Percentiles rank a stretch among this genome's conserved stretches.
These are phyloP conservation scores for Fonsecaea pedrosoi DNA, from an alignment of 2,329 filamentous ascomycete species.

Conservation along the genomic window DNA sequence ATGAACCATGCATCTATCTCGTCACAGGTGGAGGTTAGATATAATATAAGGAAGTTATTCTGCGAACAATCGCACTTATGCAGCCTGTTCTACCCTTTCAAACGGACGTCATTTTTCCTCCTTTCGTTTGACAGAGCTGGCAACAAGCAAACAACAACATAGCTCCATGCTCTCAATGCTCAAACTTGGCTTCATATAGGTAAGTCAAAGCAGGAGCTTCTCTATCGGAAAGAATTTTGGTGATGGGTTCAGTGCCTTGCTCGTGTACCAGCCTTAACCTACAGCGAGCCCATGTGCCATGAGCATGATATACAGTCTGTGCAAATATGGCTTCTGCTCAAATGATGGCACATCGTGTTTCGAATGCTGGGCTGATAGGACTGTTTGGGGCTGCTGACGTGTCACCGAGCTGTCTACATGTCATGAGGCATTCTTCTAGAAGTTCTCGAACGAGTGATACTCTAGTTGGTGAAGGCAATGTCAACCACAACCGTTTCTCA, in stretches of 20 bases:
- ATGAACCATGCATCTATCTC: neutral
- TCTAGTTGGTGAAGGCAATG: slow-evolving; percentile 60
- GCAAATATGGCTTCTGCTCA: neutral
- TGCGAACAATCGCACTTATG: too few species aligned
- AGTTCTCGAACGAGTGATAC: slow-evolving; percentile 13
- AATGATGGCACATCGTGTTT: neutral
- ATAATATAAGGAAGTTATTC: neutral
- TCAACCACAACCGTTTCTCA: slow-evolving; percentile 10
- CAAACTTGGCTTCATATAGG: neutral
- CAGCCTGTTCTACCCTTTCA: too few species aligned
- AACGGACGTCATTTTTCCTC: neutral
- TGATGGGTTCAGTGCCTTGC: neutral
- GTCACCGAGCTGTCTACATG: slow-evolving; percentile 5
- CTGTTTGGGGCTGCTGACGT: neutral
- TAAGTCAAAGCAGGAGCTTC: neutral
- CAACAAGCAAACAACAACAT: neutral
- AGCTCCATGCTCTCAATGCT: neutral
- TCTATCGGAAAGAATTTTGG: neutral
- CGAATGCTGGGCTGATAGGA: neutral
- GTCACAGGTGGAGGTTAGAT: neutral
- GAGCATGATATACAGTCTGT: neutral
- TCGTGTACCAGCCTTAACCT: neutral
- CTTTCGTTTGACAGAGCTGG: neutral
- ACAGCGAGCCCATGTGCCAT: neutral
- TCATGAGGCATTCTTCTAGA: slow-evolving; percentile 5